Evolutionary conservation across 148 eudicot species (phyloP).

Genomic region (Rhododendron vialii): DNA sequence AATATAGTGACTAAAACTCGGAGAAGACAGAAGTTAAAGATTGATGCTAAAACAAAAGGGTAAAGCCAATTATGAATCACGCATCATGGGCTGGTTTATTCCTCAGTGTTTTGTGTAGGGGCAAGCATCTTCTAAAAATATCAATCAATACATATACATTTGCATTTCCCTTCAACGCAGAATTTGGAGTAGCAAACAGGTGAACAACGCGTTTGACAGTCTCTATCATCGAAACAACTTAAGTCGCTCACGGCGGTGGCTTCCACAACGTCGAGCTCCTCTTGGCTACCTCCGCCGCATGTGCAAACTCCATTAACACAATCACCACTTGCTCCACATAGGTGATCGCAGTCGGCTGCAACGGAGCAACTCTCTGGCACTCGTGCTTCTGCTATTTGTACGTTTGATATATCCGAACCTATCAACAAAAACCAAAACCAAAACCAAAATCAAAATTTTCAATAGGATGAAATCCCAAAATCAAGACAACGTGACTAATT

Average conservation of each 20-base stretch:
- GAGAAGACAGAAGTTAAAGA: too few species aligned
- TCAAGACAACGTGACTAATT: too few species aligned
- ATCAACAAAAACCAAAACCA: not conserved
- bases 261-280: not conserved
- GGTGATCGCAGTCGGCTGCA: not conserved
- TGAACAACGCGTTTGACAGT: not conserved
- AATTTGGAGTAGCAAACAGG: not conserved
- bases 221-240: not conserved
- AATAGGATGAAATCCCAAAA: too few species aligned
- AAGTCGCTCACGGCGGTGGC: not conserved
- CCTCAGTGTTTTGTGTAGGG: not conserved
- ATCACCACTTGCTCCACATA: not conserved
- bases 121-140: not conserved
- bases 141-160: not conserved
- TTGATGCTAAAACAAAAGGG: too few species aligned
- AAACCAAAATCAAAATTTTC: not conserved
- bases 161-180: not conserved
- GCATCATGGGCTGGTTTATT: too few species aligned
- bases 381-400: not conserved
- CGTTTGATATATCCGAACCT: not conserved
- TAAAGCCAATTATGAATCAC: too few species aligned
- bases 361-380: not conserved
- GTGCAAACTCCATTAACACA: not conserved
- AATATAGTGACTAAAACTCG: too few species aligned
- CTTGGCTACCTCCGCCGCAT: not conserved